Evolutionary conservation across 2,329 filamentous ascomycete species (phyloP).

Genomic region (Tolypocladium pustulatum): DNA sequence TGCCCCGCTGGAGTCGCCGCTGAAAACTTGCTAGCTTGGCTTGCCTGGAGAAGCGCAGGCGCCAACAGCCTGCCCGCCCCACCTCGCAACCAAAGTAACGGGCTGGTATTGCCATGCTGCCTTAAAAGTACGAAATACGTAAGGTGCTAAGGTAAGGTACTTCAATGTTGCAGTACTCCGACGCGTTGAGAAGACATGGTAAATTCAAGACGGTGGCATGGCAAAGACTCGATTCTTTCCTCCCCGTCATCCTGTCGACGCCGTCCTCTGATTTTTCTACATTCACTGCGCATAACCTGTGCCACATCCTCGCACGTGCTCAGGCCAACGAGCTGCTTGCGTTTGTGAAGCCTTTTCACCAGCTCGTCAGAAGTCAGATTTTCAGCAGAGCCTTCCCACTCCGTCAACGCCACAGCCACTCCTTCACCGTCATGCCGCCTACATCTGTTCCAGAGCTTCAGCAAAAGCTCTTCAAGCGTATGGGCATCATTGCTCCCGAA

Average conservation of each 20-base stretch:
- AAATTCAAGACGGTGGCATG: background rate
- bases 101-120: too few species aligned
- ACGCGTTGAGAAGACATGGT: too few species aligned
- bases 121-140: too few species aligned
- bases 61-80: background rate
- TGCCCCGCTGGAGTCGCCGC: background rate
- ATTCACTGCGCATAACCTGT: too few species aligned
- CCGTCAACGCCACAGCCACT: background rate
- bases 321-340: background rate
- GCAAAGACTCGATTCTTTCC: background rate
- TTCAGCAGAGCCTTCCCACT: background rate
- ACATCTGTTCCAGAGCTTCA: conserved; percentile 22
- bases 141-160: too few species aligned
- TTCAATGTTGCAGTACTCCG: too few species aligned
- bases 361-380: background rate
- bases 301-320: background rate
- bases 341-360: background rate
- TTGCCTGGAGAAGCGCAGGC: background rate
- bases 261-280: background rate
- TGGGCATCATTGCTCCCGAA: conserved; percentile 21
- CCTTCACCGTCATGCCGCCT: conserved; percentile 9
- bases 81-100: background rate
- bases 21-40: background rate
- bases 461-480: conserved; percentile 25
- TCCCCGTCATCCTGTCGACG: background rate